Base-by-base conservation (phyloP, 768 basidiomycete genomes). In the Lentinus brumalis region DNA sequence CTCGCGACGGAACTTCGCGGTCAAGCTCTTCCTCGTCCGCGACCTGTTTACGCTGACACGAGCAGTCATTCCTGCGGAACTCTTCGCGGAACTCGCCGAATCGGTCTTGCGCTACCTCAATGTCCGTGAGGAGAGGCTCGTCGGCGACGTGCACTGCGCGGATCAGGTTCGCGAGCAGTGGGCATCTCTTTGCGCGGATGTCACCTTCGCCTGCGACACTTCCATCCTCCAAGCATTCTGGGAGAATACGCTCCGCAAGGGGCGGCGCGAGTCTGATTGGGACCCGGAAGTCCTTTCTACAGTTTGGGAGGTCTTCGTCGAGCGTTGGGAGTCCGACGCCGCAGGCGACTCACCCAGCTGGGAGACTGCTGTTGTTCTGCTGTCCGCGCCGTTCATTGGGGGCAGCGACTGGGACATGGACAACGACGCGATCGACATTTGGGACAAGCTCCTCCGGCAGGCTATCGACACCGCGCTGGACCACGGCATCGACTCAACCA, bases 161-260 rank as follows among this genome's bases (percentile, higher is more conserved):
- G 76, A 81, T 40, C 73, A 78, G 32, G 80, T 85, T 11, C 78
- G 81, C 50, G 73, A 70, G 16, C 76, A 81, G 41, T 92, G 91
- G 91, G 80, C 84, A 2, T 73, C 68, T 15, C 70, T 92, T 0
- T 87, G 85, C 59, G 79, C 84, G 10, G 86, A 88, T 53, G 77
- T 81, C 7, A 61, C 83, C 32, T 71, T 78, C 9, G 71, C 79
- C 18, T 84, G 82, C 59, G 83, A 84, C 51, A 64, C 71, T 3
- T 76, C 80, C 7, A 73, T 76, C n/a, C 62, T 87, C 60, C 73
- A 76, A 53, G 76, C 70, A 31, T 90, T 91, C 57, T 65, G 73
- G 72, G 70, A 30, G 16, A 56, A 57, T 53, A 39, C 39, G 67
- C 70, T 52, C 52, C 64, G 52, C 9, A 56, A 53, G 35, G 40